Conservation (phyloP, 208 protist genomes). For the Crithidia brevicula region DNA sequence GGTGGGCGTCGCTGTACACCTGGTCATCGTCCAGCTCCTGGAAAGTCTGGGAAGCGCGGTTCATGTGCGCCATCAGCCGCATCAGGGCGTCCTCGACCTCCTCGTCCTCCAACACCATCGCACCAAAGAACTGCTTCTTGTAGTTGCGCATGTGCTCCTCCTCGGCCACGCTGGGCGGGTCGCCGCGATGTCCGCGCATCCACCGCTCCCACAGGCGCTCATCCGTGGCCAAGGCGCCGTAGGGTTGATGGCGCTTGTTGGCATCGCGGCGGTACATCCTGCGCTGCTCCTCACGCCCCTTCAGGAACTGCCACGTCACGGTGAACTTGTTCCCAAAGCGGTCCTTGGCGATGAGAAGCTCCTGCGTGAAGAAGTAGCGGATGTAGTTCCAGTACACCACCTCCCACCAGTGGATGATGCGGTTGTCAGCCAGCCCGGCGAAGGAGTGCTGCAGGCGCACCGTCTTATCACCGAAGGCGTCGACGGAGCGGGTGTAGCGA, state of each 20-base stretch:
- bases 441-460: conserved; percentile 88
- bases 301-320: conserved; percentile 85
- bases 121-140: conserved; percentile 87
- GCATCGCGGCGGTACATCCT: conserved; percentile 86
- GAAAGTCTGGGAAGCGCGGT: conserved; percentile 75
- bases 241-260: conserved; percentile 87
- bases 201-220: conserved; percentile 88
- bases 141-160: conserved; percentile 84
- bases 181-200: conserved; percentile 86
- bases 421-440: conserved; percentile 82
- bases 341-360: conserved; percentile 90
- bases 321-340: conserved; percentile 92
- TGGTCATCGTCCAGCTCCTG: conserved; percentile 90
- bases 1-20: conserved; percentile 81
- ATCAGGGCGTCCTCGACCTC: conserved; percentile 90
- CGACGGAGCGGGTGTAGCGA: conserved; percentile 78
- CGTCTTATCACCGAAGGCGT: conserved; percentile 85
- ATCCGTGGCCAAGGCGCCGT: conserved; percentile 86
- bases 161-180: conserved; percentile 82
- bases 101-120: conserved; percentile 88
- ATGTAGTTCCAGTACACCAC: conserved; percentile 88
- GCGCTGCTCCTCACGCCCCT: conserved; percentile 86
- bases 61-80: conserved; percentile 89
- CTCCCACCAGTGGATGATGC: conserved; percentile 90
- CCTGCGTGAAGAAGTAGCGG: conserved; percentile 90